phyloP scores from a whole-genome alignment of 1,284 basidiomycete genomes.

The Fomes fomentarius region DNA sequence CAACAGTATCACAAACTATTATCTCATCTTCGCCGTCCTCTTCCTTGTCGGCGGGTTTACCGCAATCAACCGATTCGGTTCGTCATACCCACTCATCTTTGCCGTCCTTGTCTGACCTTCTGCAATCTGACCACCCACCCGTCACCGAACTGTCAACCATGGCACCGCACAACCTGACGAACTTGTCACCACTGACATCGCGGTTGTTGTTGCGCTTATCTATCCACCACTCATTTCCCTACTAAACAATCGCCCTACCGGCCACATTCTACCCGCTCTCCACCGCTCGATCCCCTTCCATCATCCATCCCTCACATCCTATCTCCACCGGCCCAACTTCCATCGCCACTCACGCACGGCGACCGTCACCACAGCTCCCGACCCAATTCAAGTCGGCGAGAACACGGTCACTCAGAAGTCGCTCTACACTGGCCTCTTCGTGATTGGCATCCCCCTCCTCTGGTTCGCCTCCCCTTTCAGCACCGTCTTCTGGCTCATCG shows the following conservation, averaged over 20 bases:
- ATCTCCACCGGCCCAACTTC: constrained; percentile 47
- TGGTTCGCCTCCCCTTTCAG: constrained; percentile 69
- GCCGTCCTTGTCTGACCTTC: no score
- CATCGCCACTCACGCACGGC: background rate
- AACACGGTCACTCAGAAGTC: constrained; percentile 82
- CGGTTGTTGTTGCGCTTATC: no score
- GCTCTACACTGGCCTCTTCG: constrained; percentile 81
- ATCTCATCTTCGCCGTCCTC: constrained; percentile 81
- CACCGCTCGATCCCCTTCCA: background rate
- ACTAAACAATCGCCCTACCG: no score
- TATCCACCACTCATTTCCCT: no score
- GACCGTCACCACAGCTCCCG: constrained; percentile 68
- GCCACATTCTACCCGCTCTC: no score
- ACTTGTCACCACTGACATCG: no score
- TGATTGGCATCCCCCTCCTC: constrained; percentile 76
- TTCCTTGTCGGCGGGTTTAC: constrained; percentile 94
- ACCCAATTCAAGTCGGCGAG: constrained; percentile 79
- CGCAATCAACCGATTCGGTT: constrained; percentile 90
- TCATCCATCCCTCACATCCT: background rate
- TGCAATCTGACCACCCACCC: background rate
- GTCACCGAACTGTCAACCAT: no score
- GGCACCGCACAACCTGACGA: background rate
- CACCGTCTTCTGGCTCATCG: constrained; percentile 82
- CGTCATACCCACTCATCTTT: no score
- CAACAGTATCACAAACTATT: constrained; percentile 71